A percentile compares a stretch with the other conserved stretches of the same genome.
Conservation (phyloP, 2,329 filamentous ascomycete species). For the Leptographium procerum region DNA sequence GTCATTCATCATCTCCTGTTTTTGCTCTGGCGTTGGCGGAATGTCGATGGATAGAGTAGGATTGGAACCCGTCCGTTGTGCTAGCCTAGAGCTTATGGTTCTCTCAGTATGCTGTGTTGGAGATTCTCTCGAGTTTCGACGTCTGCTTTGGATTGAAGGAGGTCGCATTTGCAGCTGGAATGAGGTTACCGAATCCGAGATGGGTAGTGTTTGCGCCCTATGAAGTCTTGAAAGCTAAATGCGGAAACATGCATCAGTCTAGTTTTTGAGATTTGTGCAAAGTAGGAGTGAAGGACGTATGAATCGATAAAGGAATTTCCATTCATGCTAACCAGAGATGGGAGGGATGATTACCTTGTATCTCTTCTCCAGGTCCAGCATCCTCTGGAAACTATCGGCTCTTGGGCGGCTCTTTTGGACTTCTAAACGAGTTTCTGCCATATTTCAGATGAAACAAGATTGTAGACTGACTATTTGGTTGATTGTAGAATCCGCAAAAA, state of each 20-base stretch:
- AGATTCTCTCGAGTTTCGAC: conserved; percentile 13
- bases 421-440: conserved; percentile 6
- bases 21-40: background rate
- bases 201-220: conserved; percentile 3
- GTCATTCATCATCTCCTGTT: background rate
- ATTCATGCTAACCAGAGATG: background rate
- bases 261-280: too few relatives aligned
- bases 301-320: background rate
- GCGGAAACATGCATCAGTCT: conserved; percentile 7
- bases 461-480: too few relatives aligned
- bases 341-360: conserved; percentile 36
- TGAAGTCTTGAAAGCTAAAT: conserved; percentile 19
- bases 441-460: background rate
- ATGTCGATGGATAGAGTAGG: conserved; percentile 19
- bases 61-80: background rate
- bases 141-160: conserved; percentile 15
- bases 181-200: conserved; percentile 4
- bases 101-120: conserved; percentile 15
- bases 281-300: background rate
- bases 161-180: conserved; percentile 6
- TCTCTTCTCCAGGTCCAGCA: conserved; percentile 48
- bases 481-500: too few relatives aligned
- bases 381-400: conserved; percentile 41
- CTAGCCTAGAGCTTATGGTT: background rate
- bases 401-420: conserved; percentile 13